Percentiles rank a stretch among this genome's conserved stretches.
phyloP scores from a whole-genome alignment of 148 eudicot genomes.

The Gaultheria prostrata region DNA sequence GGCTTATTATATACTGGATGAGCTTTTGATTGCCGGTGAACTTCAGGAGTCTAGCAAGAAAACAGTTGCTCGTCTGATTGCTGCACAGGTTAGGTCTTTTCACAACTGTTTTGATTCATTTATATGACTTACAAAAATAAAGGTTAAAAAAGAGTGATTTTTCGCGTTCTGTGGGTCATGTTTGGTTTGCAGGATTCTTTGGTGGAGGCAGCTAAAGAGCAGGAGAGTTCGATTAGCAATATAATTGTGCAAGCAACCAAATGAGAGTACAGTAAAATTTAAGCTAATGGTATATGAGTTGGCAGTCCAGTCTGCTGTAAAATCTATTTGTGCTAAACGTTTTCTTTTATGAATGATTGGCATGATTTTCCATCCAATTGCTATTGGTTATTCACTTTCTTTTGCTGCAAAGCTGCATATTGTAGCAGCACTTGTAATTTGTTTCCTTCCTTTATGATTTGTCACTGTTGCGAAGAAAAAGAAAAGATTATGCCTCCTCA shows the following conservation, averaged over 20 bases:
- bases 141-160: too few species aligned
- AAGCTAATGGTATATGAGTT: background rate
- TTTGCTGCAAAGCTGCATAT: background rate
- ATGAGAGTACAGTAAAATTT: conserved; percentile 23
- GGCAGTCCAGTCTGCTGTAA: background rate
- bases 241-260: conserved; percentile 87
- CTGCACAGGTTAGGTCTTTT: conserved; percentile 62
- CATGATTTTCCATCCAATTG: background rate
- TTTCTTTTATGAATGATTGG: too few species aligned
- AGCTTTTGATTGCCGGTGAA: conserved; percentile 90
- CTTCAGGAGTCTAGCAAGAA: conserved; percentile 97
- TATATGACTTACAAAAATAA: too few species aligned
- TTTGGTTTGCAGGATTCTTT: conserved; percentile 63
- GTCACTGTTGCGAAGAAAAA: background rate
- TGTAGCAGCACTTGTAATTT: background rate
- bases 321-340: background rate
- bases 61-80: conserved; percentile 78
- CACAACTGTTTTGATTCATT: too few species aligned
- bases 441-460: background rate
- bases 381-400: background rate
- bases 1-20: conserved; percentile 92
- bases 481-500: background rate
- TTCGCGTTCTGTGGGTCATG: background rate
- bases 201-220: conserved; percentile 87
- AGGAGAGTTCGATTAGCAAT: conserved; percentile 75